Evolutionary conservation across 1,139 yeast genomes (phyloP).

Genomic region (Trichomonascaceae sp.): DNA sequence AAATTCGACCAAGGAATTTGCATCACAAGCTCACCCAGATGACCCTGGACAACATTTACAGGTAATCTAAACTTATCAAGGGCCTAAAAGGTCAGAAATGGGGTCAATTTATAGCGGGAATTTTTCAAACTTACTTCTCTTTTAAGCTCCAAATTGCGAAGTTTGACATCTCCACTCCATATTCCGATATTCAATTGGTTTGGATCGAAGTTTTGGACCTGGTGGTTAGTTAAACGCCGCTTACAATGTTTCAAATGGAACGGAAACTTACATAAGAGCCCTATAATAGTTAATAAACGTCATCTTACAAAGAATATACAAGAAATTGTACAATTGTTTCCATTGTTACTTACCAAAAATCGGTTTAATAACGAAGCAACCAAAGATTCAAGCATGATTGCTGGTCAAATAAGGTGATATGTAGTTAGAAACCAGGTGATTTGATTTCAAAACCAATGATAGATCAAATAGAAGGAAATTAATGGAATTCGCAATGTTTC

Average conservation of each 20-base stretch:
- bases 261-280: slow-evolving; percentile 23
- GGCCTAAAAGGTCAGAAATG: slow-evolving; percentile 41
- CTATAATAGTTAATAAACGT: slow-evolving; percentile 10
- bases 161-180: slow-evolving; percentile 95
- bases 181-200: slow-evolving; percentile 91
- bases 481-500: neutral
- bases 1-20: slow-evolving; percentile 97
- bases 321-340: neutral
- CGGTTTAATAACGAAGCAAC: slow-evolving; percentile 50
- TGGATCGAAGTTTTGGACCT: slow-evolving; percentile 93
- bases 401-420: neutral
- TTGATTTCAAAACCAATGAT: neutral
- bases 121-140: slow-evolving; percentile 41
- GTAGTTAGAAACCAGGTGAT: neutral
- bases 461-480: too few relatives aligned
- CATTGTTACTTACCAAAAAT: slow-evolving; percentile 35
- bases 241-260: neutral
- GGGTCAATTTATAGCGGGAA: neutral
- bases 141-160: slow-evolving; percentile 68
- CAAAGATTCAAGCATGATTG: slow-evolving; percentile 45
- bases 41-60: slow-evolving; percentile 84
- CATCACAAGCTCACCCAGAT: slow-evolving; percentile 78
- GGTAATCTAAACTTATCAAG: slow-evolving; percentile 82
- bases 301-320: neutral
- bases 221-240: neutral